Percentiles rank a stretch among this genome's conserved stretches.
These are phyloP conservation scores for Candida maltosa DNA, from an alignment of 805 yeast genomes.

Conservation along the genomic window DNA sequence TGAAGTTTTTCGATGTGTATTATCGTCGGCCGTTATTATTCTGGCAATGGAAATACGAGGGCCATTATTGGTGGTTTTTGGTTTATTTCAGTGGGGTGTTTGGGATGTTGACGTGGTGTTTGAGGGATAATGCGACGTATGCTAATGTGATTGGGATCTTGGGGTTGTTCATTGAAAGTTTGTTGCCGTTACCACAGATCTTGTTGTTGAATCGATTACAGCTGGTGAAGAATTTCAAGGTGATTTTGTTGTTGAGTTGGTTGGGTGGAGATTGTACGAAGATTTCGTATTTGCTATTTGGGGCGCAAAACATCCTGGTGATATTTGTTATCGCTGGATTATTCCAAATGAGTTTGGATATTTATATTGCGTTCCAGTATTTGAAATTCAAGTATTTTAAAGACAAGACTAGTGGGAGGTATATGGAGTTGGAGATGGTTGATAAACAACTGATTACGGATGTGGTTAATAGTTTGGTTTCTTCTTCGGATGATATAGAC, in stretches of 20 bases:
- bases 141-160: conserved; percentile 54
- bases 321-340: conserved; percentile 68
- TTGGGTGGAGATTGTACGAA: conserved; percentile 84
- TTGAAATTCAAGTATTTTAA: conserved; percentile 49
- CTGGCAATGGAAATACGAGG: conserved; percentile 82
- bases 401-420: too few species aligned
- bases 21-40: conserved; percentile 62
- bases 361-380: conserved; percentile 70
- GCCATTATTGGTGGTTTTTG: conserved; percentile 62
- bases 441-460: background rate
- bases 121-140: conserved; percentile 34
- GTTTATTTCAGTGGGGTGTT: conserved; percentile 40
- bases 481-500: conserved; percentile 1
- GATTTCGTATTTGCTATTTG: conserved; percentile 68
- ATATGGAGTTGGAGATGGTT: too few species aligned
- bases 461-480: conserved; percentile 2
- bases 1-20: conserved; percentile 64
- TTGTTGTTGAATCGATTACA: conserved; percentile 62
- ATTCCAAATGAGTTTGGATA: conserved; percentile 74
- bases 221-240: conserved; percentile 75
- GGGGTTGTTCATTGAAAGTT: conserved; percentile 70
- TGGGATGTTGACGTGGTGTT: conserved; percentile 36
- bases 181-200: conserved; percentile 75
- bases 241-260: conserved; percentile 78
- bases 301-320: conserved; percentile 64